Conservation (phyloP, 1,139 yeast genomes). For the Chernovozyma sophiae-reginae region DNA sequence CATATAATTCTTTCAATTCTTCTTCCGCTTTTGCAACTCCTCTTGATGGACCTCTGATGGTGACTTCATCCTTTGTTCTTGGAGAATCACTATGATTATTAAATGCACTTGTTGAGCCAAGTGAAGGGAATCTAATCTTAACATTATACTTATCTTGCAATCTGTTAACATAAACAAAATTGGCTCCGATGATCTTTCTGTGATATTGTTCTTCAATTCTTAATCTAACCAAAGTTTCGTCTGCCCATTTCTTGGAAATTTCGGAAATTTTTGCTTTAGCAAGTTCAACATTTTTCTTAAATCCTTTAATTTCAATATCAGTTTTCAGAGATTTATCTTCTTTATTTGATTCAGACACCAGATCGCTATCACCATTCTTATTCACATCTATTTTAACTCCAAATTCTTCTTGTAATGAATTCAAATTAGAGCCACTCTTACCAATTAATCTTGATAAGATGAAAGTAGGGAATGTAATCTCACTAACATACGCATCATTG, state of each 20-base stretch:
- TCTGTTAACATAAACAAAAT: constrained; percentile 77
- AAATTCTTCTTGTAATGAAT: constrained; percentile 68
- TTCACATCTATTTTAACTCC: constrained; percentile 73
- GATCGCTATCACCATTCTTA: constrained; percentile 24
- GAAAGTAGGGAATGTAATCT: constrained; percentile 56
- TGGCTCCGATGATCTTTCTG: constrained; percentile 78
- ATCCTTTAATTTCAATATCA: constrained; percentile 64
- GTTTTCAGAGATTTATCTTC: constrained; percentile 45
- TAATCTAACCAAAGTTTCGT: constrained; percentile 64
- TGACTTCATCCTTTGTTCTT: constrained; percentile 57
- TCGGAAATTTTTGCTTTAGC: constrained; percentile 58
- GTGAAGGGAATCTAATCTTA: constrained; percentile 67
- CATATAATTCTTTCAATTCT: constrained; percentile 78
- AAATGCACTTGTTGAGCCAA: constrained; percentile 25
- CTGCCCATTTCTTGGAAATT: constrained; percentile 75
- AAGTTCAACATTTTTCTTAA: constrained; percentile 73
- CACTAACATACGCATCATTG: constrained; percentile 51
- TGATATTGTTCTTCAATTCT: constrained; percentile 76
- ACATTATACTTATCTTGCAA: constrained; percentile 88
- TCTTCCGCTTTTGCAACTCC: constrained; percentile 83
- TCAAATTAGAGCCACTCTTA: constrained; percentile 74
- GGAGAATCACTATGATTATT: constrained; percentile 30
- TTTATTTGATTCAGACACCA: constrained; percentile 22
- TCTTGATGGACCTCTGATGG: constrained; percentile 86
- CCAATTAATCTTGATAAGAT: constrained; percentile 84